These are phyloP conservation scores for Breynia disticha DNA, from an alignment of 441 rosid species.

Conservation along the genomic window DNA sequence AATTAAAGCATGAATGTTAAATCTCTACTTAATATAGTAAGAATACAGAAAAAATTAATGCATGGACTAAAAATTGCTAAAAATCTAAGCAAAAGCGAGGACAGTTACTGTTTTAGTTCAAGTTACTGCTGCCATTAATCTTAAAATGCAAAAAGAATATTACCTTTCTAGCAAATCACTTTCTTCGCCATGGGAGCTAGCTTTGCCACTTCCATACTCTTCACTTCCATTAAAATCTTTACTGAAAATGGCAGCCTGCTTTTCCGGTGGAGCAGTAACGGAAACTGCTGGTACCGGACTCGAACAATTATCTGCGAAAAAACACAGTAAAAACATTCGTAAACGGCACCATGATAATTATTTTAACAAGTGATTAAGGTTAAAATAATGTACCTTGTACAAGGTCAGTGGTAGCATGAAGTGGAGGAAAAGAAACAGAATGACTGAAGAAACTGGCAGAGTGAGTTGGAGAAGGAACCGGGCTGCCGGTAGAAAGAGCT, in stretches of 20 bases:
- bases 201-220: slow-evolving; percentile 36
- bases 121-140: neutral
- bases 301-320: too few relatives aligned
- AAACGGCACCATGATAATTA: too few relatives aligned
- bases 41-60: neutral
- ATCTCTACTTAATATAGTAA: neutral
- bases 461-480: slow-evolving; percentile 36
- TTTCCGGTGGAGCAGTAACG: slow-evolving; percentile 15
- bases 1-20: neutral
- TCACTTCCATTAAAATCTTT: slow-evolving; percentile 21
- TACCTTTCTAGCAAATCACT: slow-evolving; percentile 49
- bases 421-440: slow-evolving; percentile 33
- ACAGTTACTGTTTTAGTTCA: neutral
- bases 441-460: slow-evolving; percentile 37
- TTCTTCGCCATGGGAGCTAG: slow-evolving; percentile 30
- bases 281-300: too few relatives aligned
- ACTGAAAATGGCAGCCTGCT: slow-evolving; percentile 13
- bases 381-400: too few relatives aligned
- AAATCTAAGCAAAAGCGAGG: neutral
- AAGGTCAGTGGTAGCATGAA: slow-evolving; percentile 23
- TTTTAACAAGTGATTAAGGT: too few relatives aligned
- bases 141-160: neutral
- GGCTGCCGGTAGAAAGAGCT: slow-evolving; percentile 33
- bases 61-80: neutral
- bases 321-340: too few relatives aligned